Conservation (phyloP, 805 yeast genomes). For the Metschnikowia arizonensis region DNA sequence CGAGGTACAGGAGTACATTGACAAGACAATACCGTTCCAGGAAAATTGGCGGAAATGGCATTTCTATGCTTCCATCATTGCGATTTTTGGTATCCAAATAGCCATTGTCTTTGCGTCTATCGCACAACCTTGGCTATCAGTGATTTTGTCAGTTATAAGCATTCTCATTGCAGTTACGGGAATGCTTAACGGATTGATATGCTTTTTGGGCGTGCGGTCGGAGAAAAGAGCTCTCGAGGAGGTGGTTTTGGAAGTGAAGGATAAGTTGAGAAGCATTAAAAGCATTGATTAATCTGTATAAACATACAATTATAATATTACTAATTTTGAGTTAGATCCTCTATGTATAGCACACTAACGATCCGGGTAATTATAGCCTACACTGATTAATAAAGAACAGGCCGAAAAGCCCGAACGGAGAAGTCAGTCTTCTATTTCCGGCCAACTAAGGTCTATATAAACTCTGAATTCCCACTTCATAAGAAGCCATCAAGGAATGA, state of each 20-base stretch:
- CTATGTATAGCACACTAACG: too few species aligned
- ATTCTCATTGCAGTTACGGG: slow-evolving; percentile 62
- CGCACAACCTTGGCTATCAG: slow-evolving; percentile 57
- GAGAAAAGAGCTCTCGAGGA: slow-evolving; percentile 77
- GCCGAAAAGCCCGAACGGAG: too few species aligned
- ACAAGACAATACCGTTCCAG: slow-evolving; percentile 52
- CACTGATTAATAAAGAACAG: too few species aligned
- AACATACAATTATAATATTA: not conserved
- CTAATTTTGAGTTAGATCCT: too few species aligned
- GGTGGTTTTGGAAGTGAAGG: slow-evolving; percentile 63
- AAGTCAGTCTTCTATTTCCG: too few species aligned
- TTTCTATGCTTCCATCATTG: slow-evolving; percentile 50
- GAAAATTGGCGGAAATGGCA: slow-evolving; percentile 61
- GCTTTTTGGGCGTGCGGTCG: slow-evolving; percentile 71
- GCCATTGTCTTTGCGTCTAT: slow-evolving; percentile 57
- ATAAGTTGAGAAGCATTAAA: slow-evolving; percentile 12
- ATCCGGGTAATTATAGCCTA: too few species aligned
- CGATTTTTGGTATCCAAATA: slow-evolving; percentile 46
- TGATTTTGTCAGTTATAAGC: slow-evolving; percentile 58
- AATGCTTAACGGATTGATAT: slow-evolving; percentile 69
- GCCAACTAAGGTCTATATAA: too few species aligned
- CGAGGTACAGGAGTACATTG: slow-evolving; percentile 28
- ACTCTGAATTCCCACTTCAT: too few species aligned
- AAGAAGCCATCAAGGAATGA: too few species aligned
- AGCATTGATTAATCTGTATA: not conserved